Percentiles rank a stretch among this genome's conserved stretches.
Conservation (phyloP, 257 asterid genomes). For the Ajuga chamaepitys region DNA sequence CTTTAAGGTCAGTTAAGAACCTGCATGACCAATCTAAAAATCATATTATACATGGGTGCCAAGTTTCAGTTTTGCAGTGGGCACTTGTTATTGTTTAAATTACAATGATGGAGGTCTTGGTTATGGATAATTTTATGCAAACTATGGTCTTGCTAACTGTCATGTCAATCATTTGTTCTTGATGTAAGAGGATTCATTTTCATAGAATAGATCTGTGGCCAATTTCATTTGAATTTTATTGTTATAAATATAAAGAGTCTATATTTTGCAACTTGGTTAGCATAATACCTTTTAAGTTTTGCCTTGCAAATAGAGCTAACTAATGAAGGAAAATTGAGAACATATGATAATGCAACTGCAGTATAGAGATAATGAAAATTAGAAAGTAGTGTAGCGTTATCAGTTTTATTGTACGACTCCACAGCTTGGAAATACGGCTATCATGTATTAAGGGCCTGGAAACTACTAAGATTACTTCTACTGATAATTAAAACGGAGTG, state of each 20-base stretch:
- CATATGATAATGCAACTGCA: not conserved
- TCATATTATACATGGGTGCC: not conserved
- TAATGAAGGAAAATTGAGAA: too few relatives aligned
- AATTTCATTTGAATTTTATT: not conserved
- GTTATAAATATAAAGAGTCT: not conserved
- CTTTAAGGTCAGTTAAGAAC: slow-evolving; percentile 55
- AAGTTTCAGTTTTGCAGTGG: not conserved
- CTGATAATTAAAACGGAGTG: not conserved
- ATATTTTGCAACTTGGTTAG: not conserved
- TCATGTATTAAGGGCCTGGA: not conserved
- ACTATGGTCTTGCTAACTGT: not conserved
- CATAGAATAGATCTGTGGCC: not conserved
- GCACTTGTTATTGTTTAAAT: not conserved
- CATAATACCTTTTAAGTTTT: not conserved
- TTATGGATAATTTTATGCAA: not conserved
- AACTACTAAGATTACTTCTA: not conserved
- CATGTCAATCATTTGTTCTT: not conserved
- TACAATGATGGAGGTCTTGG: not conserved
- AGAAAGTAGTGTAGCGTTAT: not conserved
- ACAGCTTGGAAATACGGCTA: not conserved
- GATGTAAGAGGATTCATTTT: not conserved
- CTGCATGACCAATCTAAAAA: not conserved
- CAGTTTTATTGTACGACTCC: not conserved
- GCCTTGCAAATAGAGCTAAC: not conserved
- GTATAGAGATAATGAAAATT: not conserved